Conservation (phyloP, 83 land plant species). For the Isoetes engelmannii region DNA sequence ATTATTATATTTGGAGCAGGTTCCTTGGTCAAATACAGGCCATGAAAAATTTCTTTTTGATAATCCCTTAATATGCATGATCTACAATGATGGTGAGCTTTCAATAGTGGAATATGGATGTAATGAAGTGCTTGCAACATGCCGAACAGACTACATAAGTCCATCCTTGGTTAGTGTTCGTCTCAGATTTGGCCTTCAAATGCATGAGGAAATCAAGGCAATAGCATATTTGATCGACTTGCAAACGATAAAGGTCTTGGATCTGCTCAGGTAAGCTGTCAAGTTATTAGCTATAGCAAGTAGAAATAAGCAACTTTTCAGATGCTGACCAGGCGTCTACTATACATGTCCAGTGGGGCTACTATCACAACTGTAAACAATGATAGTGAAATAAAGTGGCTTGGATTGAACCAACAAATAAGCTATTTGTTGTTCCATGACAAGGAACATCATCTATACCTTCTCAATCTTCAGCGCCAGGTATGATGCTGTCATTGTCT, state of each 20-base stretch:
- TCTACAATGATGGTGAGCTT: slow-evolving; percentile 38
- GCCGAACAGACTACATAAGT: slow-evolving; percentile 31
- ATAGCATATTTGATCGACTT: slow-evolving; percentile 34
- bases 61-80: slow-evolving; percentile 23
- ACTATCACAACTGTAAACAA: slow-evolving; percentile 28
- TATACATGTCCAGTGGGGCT: slow-evolving; percentile 23
- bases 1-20: slow-evolving; percentile 12
- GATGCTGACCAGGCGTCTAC: not conserved
- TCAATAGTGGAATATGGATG: slow-evolving; percentile 36
- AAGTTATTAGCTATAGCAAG: not conserved
- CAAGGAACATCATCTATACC: slow-evolving; percentile 27
- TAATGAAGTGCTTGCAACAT: slow-evolving; percentile 27
- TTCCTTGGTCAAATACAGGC: slow-evolving; percentile 32
- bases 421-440: slow-evolving; percentile 38
- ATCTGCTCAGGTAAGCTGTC: slow-evolving; percentile 31
- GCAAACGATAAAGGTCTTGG: slow-evolving; percentile 31
- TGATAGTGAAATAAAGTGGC: slow-evolving; percentile 35
- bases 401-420: slow-evolving; percentile 28
- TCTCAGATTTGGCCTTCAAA: slow-evolving; percentile 13
- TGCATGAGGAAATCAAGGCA: slow-evolving; percentile 22
- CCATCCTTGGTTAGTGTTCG: slow-evolving; percentile 33
- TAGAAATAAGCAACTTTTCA: not conserved
- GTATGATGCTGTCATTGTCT: slow-evolving; percentile 11
- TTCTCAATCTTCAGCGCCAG: slow-evolving; percentile 25
- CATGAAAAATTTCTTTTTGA: slow-evolving; percentile 33